Base-by-base conservation (phyloP, 208 protist genomes). In the Trypanosoma lewisi region DNA sequence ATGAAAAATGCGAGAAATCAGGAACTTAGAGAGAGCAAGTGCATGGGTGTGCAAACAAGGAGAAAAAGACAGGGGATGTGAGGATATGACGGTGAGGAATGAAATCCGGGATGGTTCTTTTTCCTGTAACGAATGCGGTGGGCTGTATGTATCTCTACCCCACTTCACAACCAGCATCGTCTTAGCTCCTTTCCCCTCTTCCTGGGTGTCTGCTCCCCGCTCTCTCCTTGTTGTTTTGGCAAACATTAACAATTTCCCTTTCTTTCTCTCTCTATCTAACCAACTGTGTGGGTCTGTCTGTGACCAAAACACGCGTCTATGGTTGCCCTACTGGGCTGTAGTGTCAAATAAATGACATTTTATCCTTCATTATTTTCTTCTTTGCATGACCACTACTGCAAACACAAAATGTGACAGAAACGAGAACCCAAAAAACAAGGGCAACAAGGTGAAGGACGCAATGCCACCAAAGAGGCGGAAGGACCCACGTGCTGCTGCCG, bases 401-500 rank as follows among this genome's bases (percentile, higher is more conserved):
- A 45, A 48, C 41, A 21, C 6, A n/a, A 57, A 37, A 23, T 42
- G 27, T 45, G 23, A 17, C 16, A n/a, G 12, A 6, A 0, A 41
- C 19, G 19, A 4, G 17, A 21, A 11, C 33, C 48, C 34, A 27
- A 59, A 45, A 41, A 2, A 28, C 4, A 36, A 39, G 58, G 53
- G 9, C 41, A 2, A 39, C 11, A 49, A 16, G n/a, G n/a, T n/a
- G n/a, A 31, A 28, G 14, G 16, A 27, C 8, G 8, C 47, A 36
- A 69, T 69, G 62, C 63, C 36, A 17, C 23, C 69, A 30, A 36
- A 42, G 34, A 49, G 28, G 41, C 14, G 56, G 14, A 45, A 51
- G 19, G 31, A 49, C 17, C 11, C 30, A 25, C 42, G 34, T 19
- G 36, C 25, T 44, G 33, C 2, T 17, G 28, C 45, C 4, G 12